Conservation (phyloP, 2,329 filamentous ascomycete genomes). For the Fusarium circinatum region DNA sequence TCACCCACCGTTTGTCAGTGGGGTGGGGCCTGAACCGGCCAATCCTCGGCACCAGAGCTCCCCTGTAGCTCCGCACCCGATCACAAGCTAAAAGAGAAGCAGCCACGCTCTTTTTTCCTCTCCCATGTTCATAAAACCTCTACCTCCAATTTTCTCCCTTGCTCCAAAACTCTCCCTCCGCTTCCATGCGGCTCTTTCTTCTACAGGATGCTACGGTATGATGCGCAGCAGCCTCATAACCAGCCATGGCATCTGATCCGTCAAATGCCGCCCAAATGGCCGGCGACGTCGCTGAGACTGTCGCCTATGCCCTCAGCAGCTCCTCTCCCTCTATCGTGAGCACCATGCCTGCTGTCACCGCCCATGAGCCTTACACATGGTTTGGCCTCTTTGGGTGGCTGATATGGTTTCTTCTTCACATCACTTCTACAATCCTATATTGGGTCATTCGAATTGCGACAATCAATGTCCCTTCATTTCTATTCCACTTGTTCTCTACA, state of each 20-base stretch:
- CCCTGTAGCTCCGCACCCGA: constrained; percentile 39
- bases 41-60: constrained; percentile 43
- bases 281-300: constrained; percentile 47
- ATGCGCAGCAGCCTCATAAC: constrained; percentile 44
- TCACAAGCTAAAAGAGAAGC: constrained; percentile 44
- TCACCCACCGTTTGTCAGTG: constrained; percentile 24
- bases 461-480: constrained; percentile 86
- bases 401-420: constrained; percentile 64
- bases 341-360: constrained; percentile 47
- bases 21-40: constrained; percentile 29
- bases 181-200: constrained; percentile 40
- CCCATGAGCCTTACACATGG: constrained; percentile 62
- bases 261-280: constrained; percentile 51
- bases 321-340: constrained; percentile 53
- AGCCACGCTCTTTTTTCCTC: constrained; percentile 37
- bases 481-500: constrained; percentile 90
- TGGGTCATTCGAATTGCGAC: constrained; percentile 87
- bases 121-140: constrained; percentile 39
- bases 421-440: constrained; percentile 71
- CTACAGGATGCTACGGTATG: constrained; percentile 51
- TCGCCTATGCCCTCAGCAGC: constrained; percentile 48
- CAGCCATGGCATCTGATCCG: constrained; percentile 55
- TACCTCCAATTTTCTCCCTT: constrained; percentile 24
- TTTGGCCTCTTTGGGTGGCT: constrained; percentile 66
- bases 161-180: constrained; percentile 27